A percentile compares a stretch with the other conserved stretches of the same genome.
phyloP scores from a whole-genome alignment of 2,329 filamentous ascomycete genomes.

The Juglanconis juglandina region DNA sequence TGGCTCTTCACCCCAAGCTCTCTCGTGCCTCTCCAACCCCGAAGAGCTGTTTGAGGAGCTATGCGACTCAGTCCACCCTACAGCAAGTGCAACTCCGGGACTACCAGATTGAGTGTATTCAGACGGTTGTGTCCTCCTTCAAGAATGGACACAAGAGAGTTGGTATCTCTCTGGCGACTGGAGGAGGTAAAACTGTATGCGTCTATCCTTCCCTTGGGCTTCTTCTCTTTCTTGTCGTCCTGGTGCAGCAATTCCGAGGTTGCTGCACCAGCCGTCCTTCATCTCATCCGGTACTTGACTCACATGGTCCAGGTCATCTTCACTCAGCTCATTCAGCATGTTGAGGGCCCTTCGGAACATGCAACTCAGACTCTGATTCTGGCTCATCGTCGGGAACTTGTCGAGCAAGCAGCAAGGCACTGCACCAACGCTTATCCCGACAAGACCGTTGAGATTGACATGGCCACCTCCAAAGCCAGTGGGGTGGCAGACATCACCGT shows the following conservation, averaged over 20 bases:
- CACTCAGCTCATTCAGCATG: slow-evolving; percentile 83
- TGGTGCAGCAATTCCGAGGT: neutral
- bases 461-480: slow-evolving; percentile 74
- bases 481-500: slow-evolving; percentile 89
- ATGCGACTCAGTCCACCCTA: slow-evolving; percentile 11
- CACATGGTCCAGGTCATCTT: slow-evolving; percentile 69
- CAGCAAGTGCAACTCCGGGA: slow-evolving; percentile 54
- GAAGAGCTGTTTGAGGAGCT: neutral
- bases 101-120: slow-evolving; percentile 91
- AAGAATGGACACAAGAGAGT: slow-evolving; percentile 71
- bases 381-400: slow-evolving; percentile 86
- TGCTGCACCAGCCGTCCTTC: neutral
- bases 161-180: slow-evolving; percentile 82
- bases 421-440: slow-evolving; percentile 76
- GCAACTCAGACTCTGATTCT: slow-evolving; percentile 83
- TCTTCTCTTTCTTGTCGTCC: neutral
- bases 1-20: neutral
- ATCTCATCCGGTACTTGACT: neutral
- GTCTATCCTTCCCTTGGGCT: neutral
- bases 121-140: slow-evolving; percentile 70
- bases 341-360: slow-evolving; percentile 52
- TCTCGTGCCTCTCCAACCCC: neutral
- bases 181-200: slow-evolving; percentile 79
- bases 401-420: slow-evolving; percentile 88
- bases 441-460: slow-evolving; percentile 84